Percentiles rank a stretch among this genome's conserved stretches.
Evolutionary conservation across 2,329 filamentous ascomycete genomes (phyloP).

Genomic region (Talaromyces atroroseus): DNA sequence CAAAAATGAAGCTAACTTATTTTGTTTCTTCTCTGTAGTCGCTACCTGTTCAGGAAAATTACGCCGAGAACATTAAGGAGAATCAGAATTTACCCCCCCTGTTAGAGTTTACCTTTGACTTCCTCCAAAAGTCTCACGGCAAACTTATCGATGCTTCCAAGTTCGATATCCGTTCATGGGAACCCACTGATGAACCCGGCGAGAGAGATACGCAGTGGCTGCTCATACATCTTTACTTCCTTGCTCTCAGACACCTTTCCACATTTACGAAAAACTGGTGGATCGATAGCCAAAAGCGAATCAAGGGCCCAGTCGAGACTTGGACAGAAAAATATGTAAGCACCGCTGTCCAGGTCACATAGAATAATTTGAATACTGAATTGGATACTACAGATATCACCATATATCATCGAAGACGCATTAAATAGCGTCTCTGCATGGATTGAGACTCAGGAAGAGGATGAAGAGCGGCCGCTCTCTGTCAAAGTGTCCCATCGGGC

Average conservation of each 20-base stretch:
- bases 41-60: constrained; percentile 75
- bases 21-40: constrained; percentile 42
- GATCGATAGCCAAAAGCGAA: constrained; percentile 68
- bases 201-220: constrained; percentile 78
- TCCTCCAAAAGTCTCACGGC: constrained; percentile 71
- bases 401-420: constrained; percentile 36
- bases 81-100: constrained; percentile 64
- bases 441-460: constrained; percentile 39
- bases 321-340: constrained; percentile 88
- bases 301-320: constrained; percentile 71
- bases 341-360: constrained; percentile 47
- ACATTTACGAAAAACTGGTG: constrained; percentile 80
- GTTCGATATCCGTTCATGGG: constrained; percentile 63
- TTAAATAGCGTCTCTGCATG: constrained; percentile 37
- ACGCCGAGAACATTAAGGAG: constrained; percentile 71
- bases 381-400: constrained; percentile 31
- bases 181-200: constrained; percentile 53
- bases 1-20: constrained; percentile 21
- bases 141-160: constrained; percentile 66
- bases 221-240: constrained; percentile 78
- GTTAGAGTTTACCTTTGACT: constrained; percentile 74
- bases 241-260: constrained; percentile 69
- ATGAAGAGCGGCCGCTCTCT: constrained; percentile 49
- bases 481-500: constrained; percentile 68
- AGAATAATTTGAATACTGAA: not conserved